Evolutionary conservation across 768 basidiomycete genomes (phyloP), one percentile per base, ranked within the genome.

Genomic region (Tricholoma matsutake): DNA sequence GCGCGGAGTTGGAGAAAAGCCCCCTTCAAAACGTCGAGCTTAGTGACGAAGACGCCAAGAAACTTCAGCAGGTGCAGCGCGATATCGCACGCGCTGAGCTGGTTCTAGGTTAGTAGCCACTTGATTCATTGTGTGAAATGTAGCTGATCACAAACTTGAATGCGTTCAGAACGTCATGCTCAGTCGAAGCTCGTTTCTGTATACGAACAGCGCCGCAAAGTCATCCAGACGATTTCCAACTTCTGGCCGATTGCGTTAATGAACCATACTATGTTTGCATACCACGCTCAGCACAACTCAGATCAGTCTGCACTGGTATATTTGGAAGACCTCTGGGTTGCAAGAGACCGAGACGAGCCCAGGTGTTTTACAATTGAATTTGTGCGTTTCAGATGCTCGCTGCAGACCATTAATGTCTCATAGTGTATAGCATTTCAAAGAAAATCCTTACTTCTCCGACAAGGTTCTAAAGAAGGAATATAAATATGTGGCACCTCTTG

Each of bases 241-340:
- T 94, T 94, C 77, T 94, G 92, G 92, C 84, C 89, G n/a, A 82
- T 89, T 62, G 89, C 92, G 45, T 78, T 94, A 67, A 83, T 91
- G 84, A 90, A 92, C 77, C 78, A 91, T 74, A 66, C 70, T 53
- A 66, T 86, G 65, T 76, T 93, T 70, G 79, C 83, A 37, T 77
- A 87, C 65, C 84, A 88, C 71, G 81, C 81, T 32, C 87, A 89
- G 69, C 90, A 92, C 71, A 81, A 78, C 57, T 81, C 86, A 18
- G 95, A 97, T 75, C 85, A 88, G 71, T 80, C 86, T 63, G 94
- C 94, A 11, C 74, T 97, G 75, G 87, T 83, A 72, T 92, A 89
- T 72, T 78, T 96, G 61, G 88, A 92, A 69, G 92, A 96, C 67
- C 65, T 97, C 20, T 95, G 94, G 91, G 78, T 96, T 37, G 81